Percentiles rank a stretch among this genome's conserved stretches.
Conservation (phyloP, 1,284 basidiomycete species). For the Sporisorium reilianum region DNA sequence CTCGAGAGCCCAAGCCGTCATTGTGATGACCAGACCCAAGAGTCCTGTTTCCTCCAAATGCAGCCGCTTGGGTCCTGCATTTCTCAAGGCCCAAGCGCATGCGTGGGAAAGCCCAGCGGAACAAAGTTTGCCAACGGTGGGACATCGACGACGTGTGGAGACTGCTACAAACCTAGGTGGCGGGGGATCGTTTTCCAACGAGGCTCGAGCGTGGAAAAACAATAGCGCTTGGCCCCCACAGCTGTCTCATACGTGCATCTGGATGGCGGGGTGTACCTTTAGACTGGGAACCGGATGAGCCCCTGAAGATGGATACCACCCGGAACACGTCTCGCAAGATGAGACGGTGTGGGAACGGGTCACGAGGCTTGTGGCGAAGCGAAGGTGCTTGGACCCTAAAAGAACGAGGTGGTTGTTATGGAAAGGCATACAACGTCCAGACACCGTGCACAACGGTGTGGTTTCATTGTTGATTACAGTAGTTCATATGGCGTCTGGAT, state of each 20-base stretch:
- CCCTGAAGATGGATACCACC: background rate
- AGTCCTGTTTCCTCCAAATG: background rate
- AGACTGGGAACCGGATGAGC: background rate
- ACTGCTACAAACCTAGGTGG: background rate
- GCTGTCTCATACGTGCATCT: background rate
- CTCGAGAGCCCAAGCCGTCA: background rate
- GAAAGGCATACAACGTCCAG: background rate
- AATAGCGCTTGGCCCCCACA: background rate
- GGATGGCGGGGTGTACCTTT: no score
- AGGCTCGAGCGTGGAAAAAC: background rate
- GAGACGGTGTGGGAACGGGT: background rate
- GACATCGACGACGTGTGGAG: background rate
- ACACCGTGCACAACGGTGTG: background rate
- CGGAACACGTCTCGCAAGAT: background rate
- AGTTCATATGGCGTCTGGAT: background rate
- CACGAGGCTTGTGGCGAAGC: background rate
- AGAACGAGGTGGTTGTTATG: background rate
- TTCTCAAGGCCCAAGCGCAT: background rate
- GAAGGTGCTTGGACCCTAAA: background rate
- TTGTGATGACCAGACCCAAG: background rate
- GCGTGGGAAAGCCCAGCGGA: background rate
- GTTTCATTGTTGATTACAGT: background rate
- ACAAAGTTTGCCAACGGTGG: background rate
- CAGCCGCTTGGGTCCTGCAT: background rate
- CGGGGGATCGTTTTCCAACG: background rate